Percentiles rank a stretch among this genome's conserved stretches.
Conservation (phyloP, 1,284 basidiomycete species). For the Heterobasidion occidentale region DNA sequence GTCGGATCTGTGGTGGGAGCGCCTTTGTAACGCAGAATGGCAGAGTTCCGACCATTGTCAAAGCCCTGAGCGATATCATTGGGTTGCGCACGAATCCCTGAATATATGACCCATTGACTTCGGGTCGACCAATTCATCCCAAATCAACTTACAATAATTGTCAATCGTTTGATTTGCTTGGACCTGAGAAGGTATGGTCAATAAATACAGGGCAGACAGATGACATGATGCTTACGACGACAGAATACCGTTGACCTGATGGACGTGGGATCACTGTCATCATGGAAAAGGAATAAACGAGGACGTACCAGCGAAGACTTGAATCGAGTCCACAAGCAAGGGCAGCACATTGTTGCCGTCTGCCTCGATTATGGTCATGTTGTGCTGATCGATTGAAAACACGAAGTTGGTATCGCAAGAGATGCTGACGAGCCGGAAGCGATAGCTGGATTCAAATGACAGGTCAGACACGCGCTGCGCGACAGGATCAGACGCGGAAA, state of each 20-base stretch:
- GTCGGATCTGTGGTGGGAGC: conserved; percentile 37
- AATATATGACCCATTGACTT: background rate
- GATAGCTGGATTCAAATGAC: conserved; percentile 19
- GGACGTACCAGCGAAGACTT: conserved; percentile 22
- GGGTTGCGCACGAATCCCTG: conserved; percentile 16
- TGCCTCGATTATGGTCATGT: conserved; percentile 38
- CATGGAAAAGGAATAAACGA: background rate
- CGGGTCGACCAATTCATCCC: background rate
- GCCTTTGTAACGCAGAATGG: conserved; percentile 44
- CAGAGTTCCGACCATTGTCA: conserved; percentile 34
- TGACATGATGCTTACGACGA: conserved; percentile 20
- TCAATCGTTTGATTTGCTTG: conserved; percentile 20
- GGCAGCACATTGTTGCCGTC: conserved; percentile 37
- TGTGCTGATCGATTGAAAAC: conserved; percentile 34
- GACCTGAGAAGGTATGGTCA: conserved; percentile 14
- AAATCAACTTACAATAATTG: conserved; percentile 31
- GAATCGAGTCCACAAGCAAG: conserved; percentile 29
- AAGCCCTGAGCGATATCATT: conserved; percentile 11
- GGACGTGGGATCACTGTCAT: background rate
- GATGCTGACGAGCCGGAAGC: conserved; percentile 25
- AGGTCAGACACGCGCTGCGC: background rate
- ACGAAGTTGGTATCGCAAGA: conserved; percentile 27
- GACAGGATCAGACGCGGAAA: background rate
- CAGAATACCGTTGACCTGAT: conserved; percentile 31
- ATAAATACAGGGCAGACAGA: background rate